Base-by-base conservation (phyloP, 805 yeast genomes). In the Starmerella roubikii region DNA sequence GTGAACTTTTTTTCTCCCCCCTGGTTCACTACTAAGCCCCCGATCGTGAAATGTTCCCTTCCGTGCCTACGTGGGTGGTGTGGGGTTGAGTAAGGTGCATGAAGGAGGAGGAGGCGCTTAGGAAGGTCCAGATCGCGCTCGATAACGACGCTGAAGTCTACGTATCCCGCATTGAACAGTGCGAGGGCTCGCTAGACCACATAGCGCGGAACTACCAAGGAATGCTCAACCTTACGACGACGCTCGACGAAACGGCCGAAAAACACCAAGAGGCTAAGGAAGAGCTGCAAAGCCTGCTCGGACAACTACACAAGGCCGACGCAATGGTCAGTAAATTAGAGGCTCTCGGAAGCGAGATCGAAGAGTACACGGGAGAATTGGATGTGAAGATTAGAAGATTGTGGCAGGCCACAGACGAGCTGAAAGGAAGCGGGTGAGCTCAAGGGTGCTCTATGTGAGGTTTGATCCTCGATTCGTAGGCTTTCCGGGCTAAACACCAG, bases 291-390 rank as follows among this genome's bases (percentile, higher is more conserved):
- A 19, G 26, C 24, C 32, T 37, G 39, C 21, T 37, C 13, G 34
- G 27, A 25, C 18, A 39, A 21, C 35, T 55, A 16, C 52, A 49
- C 22, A 40, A 36, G 9, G 45, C 54, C 8, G 49, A 39, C 7
- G 38, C 26, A 1, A 42, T 45, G 11, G 47, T 56, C 20, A 45
- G 39, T 13, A 32, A 62, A 28, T 53, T 74, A 24, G 72, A 68
- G 34, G 54, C 51, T 2, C 46, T 79, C 3, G 66, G 70, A 10
- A 57, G 59, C 19, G 85, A 80, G 46, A 50, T 80, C 26, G 81
- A 77, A 40, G 69, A 66, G 42, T 76, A 79, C 72, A 65, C 76
- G 5, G 55, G 61, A 20, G 81, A 76, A 48, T 49, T 76, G 36
- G 72, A 66, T 31, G 64, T 64, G 4, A 71, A 72, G 50, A 48